These are phyloP conservation scores for Aphanomyces invadans DNA, from an alignment of 352 stramenopile genomes.

Conservation along the genomic window DNA sequence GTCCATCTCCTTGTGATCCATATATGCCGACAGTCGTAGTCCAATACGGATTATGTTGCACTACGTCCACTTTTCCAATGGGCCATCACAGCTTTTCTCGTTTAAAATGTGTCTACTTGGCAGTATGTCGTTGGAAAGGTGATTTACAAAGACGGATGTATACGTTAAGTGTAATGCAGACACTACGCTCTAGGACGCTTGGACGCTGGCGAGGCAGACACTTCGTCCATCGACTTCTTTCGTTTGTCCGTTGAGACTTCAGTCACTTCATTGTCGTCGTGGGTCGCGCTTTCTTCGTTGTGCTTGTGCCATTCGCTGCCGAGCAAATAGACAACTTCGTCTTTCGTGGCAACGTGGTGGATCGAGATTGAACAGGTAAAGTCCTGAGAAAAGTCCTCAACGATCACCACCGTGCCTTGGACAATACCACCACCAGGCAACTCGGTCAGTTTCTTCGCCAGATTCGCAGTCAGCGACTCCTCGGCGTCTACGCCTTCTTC, in stretches of 20 bases:
- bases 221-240: constrained; percentile 33
- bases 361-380: constrained; percentile 82
- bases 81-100: too few relatives aligned
- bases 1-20: too few relatives aligned
- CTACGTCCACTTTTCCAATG: too few relatives aligned
- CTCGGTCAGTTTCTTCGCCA: constrained; percentile 80
- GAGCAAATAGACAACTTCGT: constrained; percentile 67
- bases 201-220: constrained; percentile 27
- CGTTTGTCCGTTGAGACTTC: constrained; percentile 27
- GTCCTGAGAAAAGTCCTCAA: constrained; percentile 96
- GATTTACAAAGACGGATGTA: too few relatives aligned
- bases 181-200: too few relatives aligned
- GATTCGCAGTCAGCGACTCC: constrained; percentile 71
- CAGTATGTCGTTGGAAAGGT: too few relatives aligned
- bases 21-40: too few relatives aligned
- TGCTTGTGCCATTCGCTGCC: constrained; percentile 59
- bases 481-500: constrained; percentile 92
- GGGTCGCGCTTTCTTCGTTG: constrained; percentile 23
- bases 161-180: too few relatives aligned
- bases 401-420: constrained; percentile 86
- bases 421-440: constrained; percentile 89
- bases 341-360: constrained; percentile 52
- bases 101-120: too few relatives aligned
- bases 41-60: too few relatives aligned
- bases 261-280: constrained; percentile 15